Conservation (phyloP, 345 rosid genomes). For the Hirschfeldia incana region DNA sequence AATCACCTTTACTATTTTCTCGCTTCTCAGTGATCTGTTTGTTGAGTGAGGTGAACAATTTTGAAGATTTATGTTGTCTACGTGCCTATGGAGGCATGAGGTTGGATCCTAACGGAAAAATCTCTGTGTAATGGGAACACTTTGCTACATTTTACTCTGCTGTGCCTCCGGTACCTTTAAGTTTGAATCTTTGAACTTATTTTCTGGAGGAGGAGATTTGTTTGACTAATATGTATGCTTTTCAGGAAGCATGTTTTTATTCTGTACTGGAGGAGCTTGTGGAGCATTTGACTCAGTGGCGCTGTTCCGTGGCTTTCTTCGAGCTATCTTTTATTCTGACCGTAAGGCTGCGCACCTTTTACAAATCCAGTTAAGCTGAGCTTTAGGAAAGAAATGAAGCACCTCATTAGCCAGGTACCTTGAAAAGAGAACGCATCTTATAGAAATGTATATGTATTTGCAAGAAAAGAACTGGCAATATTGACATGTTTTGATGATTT, state of each 20-base stretch:
- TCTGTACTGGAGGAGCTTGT: conserved; percentile 86
- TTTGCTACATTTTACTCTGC: conserved; percentile 46
- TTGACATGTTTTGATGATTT: not conserved
- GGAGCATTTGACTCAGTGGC: conserved; percentile 91
- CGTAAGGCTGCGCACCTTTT: conserved; percentile 68
- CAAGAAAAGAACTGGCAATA: too few relatives aligned
- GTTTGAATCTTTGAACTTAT: not conserved
- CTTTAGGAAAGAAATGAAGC: conserved; percentile 84
- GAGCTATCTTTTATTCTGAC: conserved; percentile 85
- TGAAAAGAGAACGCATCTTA: too few relatives aligned
- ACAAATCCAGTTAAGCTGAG: conserved; percentile 84
- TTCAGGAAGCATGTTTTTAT: conserved; percentile 90
- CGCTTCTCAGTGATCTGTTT: too few relatives aligned
- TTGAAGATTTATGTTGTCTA: too few relatives aligned
- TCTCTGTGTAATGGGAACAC: too few relatives aligned
- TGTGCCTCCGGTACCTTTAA: conserved; percentile 67
- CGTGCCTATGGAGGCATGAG: too few relatives aligned
- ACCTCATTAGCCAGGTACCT: conserved; percentile 76
- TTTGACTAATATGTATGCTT: conserved; percentile 39
- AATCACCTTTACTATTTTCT: too few relatives aligned
- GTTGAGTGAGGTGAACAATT: too few relatives aligned
- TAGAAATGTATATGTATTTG: too few relatives aligned
- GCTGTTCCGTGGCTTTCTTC: conserved; percentile 79
- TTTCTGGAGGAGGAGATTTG: not conserved
- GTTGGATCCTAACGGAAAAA: too few relatives aligned